phyloP scores from a whole-genome alignment of 306 rosid species.

The Trifolium subterraneum region DNA sequence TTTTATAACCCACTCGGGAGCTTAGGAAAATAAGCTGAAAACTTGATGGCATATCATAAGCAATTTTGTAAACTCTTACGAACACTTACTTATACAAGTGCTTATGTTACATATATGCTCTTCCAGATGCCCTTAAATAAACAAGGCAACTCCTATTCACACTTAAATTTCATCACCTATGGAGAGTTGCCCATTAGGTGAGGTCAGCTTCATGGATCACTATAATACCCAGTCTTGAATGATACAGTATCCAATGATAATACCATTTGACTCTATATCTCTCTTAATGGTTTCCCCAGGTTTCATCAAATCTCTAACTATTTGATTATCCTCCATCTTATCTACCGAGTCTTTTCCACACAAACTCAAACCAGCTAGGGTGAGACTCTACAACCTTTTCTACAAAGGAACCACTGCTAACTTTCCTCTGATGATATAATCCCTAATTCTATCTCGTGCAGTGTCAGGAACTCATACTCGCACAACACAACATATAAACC shows the following conservation, averaged over 20 bases:
- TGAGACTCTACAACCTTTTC: not conserved
- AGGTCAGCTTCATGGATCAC: not conserved
- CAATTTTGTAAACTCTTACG: not conserved
- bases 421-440: not conserved
- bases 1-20: not conserved
- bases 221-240: not conserved
- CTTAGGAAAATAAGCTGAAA: not conserved
- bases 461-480: not conserved
- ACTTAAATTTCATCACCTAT: conserved; percentile 18
- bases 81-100: not conserved
- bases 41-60: not conserved
- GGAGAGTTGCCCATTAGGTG: not conserved
- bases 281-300: not conserved
- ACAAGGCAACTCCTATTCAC: conserved; percentile 14
- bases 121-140: conserved; percentile 6
- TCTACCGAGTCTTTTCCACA: conserved; percentile 7
- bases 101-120: not conserved
- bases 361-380: not conserved
- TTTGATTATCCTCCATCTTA: conserved; percentile 7
- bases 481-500: not conserved
- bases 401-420: not conserved
- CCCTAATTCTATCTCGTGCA: not conserved
- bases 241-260: not conserved
- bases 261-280: not conserved
- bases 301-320: not conserved